Base-by-base conservation (phyloP, 495 filamentous ascomycete species). In the Xylaria nigripes region DNA sequence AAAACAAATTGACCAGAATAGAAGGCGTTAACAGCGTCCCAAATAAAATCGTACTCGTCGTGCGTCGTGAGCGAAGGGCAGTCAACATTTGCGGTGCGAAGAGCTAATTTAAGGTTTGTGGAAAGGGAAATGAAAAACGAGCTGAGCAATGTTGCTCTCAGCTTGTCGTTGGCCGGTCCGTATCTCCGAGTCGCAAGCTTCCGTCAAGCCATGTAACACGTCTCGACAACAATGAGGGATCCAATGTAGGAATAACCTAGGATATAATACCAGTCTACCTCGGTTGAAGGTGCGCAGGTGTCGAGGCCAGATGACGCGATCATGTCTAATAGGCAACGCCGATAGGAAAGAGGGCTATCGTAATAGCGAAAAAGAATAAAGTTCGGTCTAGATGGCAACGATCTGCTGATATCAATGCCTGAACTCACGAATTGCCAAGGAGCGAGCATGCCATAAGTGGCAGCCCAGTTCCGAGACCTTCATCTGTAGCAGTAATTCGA, bases 391-490 rank as follows among this genome's bases (percentile, higher is more conserved):
- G 66, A 58, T 56, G 73, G 71, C 58, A 77, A 77, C 16, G 48
- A 78, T 70, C 61, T 76, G 78, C 18, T 57, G 50, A 51, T 72
- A 62, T 75, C 77, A 78, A 50, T 70, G 60, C 52, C 64, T 56
- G 54, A 77, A 68, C 52, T 71, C 68, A 55, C 78, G 77, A n/a
- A 59, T 66, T 54, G 62, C 62, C 56, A 77, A 58, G 48, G 74
- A 70, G 41, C 68, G 69, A 46, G 69, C 69, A 68, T 69, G 70
- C 73, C 72, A 69, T 59, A 67, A 61, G 52, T 48, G 70, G 63
- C 63, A 74, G 61, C 70, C 73, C 68, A 72, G 74, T 71, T 66
- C 68, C 71, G 73, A 76, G 76, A 65, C 50, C 67, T 77, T 81
- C 76, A 81, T 54, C 76, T 68, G 51, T 73, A 69, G 42, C 69